Percentiles rank a stretch among this genome's conserved stretches.
These are phyloP conservation scores for Leishmania braziliensis DNA, from an alignment of 208 protist genomes.

Conservation along the genomic window DNA sequence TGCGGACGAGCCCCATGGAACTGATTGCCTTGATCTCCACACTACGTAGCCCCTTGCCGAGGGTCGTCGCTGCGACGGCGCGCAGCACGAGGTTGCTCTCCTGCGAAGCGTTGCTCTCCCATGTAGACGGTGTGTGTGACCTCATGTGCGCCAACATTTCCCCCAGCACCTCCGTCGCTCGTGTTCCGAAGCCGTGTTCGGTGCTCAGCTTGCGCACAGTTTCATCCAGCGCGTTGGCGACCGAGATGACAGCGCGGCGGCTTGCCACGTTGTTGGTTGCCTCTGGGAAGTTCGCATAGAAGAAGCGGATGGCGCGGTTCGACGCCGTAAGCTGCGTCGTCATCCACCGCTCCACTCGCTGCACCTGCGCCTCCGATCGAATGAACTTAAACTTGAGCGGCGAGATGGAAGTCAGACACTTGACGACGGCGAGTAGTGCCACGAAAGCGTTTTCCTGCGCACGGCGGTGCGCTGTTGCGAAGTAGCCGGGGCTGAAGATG, in stretches of 20 bases:
- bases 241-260: slow-evolving; percentile 60
- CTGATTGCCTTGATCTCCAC: slow-evolving; percentile 65
- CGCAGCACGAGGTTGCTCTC: slow-evolving; percentile 65
- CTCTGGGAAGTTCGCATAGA: slow-evolving; percentile 69
- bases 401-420: slow-evolving; percentile 53
- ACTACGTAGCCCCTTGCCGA: slow-evolving; percentile 58
- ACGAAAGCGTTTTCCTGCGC: slow-evolving; percentile 88
- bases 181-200: slow-evolving; percentile 57
- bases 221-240: slow-evolving; percentile 50
- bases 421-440: slow-evolving; percentile 66
- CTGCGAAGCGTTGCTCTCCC: slow-evolving; percentile 49
- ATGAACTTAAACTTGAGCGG: slow-evolving; percentile 69
- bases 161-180: slow-evolving; percentile 40
- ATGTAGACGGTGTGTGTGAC: slow-evolving; percentile 45
- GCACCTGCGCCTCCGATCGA: slow-evolving; percentile 43
- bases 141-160: slow-evolving; percentile 49
- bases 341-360: slow-evolving; percentile 64
- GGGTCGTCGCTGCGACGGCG: slow-evolving; percentile 61
- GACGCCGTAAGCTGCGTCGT: slow-evolving; percentile 47
- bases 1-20: slow-evolving; percentile 67
- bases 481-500: slow-evolving; percentile 52
- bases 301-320: slow-evolving; percentile 68
- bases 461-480: slow-evolving; percentile 49
- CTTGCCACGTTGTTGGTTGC: slow-evolving; percentile 77
- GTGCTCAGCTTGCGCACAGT: slow-evolving; percentile 47